Percentiles rank a stretch among this genome's conserved stretches.
Evolutionary conservation across 352 stramenopile species (phyloP).

Genomic region (Phytophthora constricta): DNA sequence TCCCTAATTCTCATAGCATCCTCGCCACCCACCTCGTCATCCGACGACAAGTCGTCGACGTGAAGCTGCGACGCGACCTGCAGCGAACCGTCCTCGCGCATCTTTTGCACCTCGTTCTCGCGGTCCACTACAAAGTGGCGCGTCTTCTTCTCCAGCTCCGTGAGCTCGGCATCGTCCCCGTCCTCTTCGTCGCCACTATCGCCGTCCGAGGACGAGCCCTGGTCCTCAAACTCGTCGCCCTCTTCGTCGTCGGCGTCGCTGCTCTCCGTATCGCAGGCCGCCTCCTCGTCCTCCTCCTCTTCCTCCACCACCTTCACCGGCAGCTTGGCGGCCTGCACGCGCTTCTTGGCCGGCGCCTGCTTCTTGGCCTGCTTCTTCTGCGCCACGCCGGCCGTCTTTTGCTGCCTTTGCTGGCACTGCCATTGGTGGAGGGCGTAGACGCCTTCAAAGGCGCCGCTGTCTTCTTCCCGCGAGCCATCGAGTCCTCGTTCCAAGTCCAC

Average conservation of each 20-base stretch:
- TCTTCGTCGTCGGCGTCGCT: conserved; percentile 71
- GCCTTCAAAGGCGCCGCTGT: conserved; percentile 43
- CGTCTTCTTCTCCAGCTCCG: conserved; percentile 85
- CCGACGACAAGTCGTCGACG: conserved; percentile 98
- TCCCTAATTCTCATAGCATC: conserved; percentile 19
- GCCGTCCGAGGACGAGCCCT: conserved; percentile 85
- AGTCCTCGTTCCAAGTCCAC: conserved; percentile 11
- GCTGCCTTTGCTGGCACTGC: conserved; percentile 17
- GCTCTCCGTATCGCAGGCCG: conserved; percentile 58
- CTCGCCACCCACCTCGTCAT: conserved; percentile 89
- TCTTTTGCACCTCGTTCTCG: conserved; percentile 81
- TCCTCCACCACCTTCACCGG: conserved; percentile 24
- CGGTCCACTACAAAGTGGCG: conserved; percentile 73
- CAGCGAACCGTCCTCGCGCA: conserved; percentile 87
- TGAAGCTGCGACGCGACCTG: conserved; percentile 91
- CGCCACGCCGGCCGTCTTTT: conserved; percentile 36
- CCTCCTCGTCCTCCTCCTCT: conserved; percentile 36
- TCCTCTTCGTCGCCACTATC: conserved; percentile 64
- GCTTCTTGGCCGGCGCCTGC: conserved; percentile 30
- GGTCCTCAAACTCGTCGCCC: conserved; percentile 85
- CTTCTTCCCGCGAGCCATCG: conserved; percentile 53
- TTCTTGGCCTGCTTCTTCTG: conserved; percentile 36
- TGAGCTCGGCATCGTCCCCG: conserved; percentile 74
- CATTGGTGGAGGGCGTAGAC: conserved; percentile 34
- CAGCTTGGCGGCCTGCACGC: conserved; percentile 32